Evolutionary conservation across 805 yeast species (phyloP), one percentile per base, ranked within the genome.

Genomic region (Isabelozyma heimii): DNA sequence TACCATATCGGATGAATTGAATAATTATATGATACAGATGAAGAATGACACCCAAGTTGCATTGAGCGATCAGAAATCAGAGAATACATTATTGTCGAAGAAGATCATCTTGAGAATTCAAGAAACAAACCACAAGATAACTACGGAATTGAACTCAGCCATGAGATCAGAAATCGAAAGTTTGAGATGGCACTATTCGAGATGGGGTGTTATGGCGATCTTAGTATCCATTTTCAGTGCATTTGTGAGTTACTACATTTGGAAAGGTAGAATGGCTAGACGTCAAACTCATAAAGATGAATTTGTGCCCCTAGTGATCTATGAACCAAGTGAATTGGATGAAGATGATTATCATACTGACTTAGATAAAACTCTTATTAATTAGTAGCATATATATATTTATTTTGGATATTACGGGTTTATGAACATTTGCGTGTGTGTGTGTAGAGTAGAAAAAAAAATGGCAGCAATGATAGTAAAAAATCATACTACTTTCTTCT

Each of bases 121-220:
- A 60, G 96, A 88, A 59, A 77, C 92, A 42, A 84, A 87, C 56
- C 91, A 90, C 67, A 84, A 89, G 56, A 91, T 92, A 50, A 82
- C 88, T 20, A 87, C 94, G 4, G 87, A 87, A 55, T 77, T 94
- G 56, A 82, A 84, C 52, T 84, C 94, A 33, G 94, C 89, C 7
- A 80, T 91, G 62, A 82, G 89, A 61, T 85, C 94, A 0, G 94
- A 90, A 48, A 88, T 90, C 49, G 99, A 92, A 67, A 82, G 85
- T 50, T 75, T 92, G 52, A 77, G 98, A 58, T 92, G 99, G 99
- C 90, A 89, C 60, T 82, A 92, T 42, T 91, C 97, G 1, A 76
- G 97, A 48, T 81, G 94, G 63, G 97, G 97, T 8, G 72, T 94
- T 33, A 74, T 88, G 41, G 89, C 94, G 1, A 84, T 91, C 33